These are phyloP conservation scores for Solanum gracilifrons DNA, from an alignment of 257 asterid species.

Conservation along the genomic window DNA sequence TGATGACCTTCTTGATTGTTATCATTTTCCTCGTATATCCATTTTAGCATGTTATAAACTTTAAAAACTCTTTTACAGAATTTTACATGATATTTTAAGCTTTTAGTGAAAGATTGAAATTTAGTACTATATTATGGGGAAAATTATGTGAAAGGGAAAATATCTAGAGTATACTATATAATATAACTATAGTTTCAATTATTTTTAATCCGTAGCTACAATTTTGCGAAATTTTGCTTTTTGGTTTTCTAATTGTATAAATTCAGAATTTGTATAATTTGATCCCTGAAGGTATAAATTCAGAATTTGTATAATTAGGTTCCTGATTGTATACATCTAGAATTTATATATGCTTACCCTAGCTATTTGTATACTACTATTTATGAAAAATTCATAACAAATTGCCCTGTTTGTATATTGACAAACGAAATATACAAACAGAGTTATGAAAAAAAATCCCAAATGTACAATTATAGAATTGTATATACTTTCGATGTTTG, in stretches of 20 bases:
- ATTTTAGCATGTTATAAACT: background rate
- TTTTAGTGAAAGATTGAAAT: background rate
- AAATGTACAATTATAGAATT: too few species aligned
- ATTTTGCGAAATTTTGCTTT: too few species aligned
- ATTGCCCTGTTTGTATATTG: too few species aligned
- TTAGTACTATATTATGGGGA: background rate
- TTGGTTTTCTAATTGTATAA: background rate
- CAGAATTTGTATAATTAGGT: too few species aligned
- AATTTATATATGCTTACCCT: background rate
- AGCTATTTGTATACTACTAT: background rate
- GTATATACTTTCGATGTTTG: background rate
- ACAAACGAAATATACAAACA: background rate
- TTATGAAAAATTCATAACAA: too few species aligned
- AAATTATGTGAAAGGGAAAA: accelerated
- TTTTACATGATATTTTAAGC: background rate
- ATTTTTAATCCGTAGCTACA: too few species aligned
- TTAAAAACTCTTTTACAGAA: background rate
- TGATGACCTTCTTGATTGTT: too few species aligned
- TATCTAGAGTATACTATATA: background rate
- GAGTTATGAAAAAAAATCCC: too few species aligned
- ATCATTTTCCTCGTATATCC: background rate
- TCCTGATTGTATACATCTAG: background rate
- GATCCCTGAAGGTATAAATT: background rate
- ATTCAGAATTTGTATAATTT: too few species aligned
- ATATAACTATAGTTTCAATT: background rate